These are phyloP conservation scores for Mycogone perniciosa DNA, from an alignment of 2,329 filamentous ascomycete genomes.

Conservation along the genomic window DNA sequence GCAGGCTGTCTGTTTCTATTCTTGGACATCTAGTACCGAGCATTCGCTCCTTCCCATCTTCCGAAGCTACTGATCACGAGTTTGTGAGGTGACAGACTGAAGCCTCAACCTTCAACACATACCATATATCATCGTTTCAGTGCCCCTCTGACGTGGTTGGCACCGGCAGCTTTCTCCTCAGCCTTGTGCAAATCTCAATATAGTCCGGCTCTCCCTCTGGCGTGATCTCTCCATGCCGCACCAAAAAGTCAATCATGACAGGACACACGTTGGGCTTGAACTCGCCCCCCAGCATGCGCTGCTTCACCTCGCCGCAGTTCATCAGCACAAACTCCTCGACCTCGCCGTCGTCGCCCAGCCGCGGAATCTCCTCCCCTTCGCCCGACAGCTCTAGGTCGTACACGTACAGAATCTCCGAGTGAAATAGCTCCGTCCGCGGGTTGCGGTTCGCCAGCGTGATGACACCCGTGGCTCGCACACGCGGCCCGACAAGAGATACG, in stretches of 20 bases:
- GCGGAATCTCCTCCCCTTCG: constrained; percentile 50
- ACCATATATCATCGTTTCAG: not conserved
- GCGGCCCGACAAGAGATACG: constrained; percentile 19
- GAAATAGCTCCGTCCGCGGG: constrained; percentile 22
- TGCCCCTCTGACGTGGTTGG: constrained; percentile 22
- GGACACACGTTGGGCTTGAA: constrained; percentile 83
- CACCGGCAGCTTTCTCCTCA: constrained; percentile 40
- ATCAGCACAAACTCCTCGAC: constrained; percentile 69
- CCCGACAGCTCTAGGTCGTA: constrained; percentile 65
- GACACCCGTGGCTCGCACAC: constrained; percentile 23
- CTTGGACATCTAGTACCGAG: too few relatives aligned
- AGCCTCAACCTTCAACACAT: too few relatives aligned
- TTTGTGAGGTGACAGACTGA: too few relatives aligned
- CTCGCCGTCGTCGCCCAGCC: constrained; percentile 72
- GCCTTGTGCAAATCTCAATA: constrained; percentile 53
- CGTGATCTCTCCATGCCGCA: constrained; percentile 69
- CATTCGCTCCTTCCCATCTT: too few relatives aligned
- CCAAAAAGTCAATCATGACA: constrained; percentile 74
- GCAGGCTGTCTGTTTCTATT: too few relatives aligned
- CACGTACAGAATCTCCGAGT: constrained; percentile 51
- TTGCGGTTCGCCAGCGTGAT: constrained; percentile 31
- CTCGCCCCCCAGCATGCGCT: constrained; percentile 56
- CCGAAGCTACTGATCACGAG: too few relatives aligned
- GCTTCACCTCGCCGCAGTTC: constrained; percentile 52
- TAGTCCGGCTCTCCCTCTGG: constrained; percentile 66